Evolutionary conservation across 2,329 filamentous ascomycete species (phyloP).

Genomic region (Fusarium sp.): DNA sequence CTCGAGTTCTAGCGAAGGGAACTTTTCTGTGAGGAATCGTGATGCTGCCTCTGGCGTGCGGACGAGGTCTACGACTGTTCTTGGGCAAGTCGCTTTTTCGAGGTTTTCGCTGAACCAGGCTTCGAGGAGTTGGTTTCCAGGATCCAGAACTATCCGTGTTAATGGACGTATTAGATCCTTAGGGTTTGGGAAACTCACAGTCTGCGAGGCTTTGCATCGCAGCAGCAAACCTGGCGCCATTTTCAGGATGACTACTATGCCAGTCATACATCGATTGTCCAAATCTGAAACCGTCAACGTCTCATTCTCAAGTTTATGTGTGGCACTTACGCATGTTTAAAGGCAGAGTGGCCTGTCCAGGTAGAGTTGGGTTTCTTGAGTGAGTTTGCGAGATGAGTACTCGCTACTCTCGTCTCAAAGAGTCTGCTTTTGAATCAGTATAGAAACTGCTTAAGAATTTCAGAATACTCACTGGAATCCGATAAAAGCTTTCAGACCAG

Average conservation of each 20-base stretch:
- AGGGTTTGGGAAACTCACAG: constrained; percentile 50
- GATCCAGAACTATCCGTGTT: constrained; percentile 20
- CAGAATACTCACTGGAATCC: constrained; percentile 30
- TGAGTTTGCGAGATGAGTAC: constrained; percentile 33
- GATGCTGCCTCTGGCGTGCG: constrained; percentile 4
- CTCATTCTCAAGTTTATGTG: neutral
- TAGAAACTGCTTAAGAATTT: fast-evolving
- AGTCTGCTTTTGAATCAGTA: constrained; percentile 8
- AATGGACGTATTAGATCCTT: neutral
- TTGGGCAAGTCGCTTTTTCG: neutral
- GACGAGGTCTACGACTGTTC: constrained; percentile 14
- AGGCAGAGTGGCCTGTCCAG: constrained; percentile 36
- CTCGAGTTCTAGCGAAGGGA: constrained; percentile 1
- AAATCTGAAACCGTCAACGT: constrained; percentile 18
- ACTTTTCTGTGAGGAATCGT: constrained; percentile 17
- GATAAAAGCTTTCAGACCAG: constrained; percentile 27
- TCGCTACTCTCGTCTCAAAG: constrained; percentile 34
- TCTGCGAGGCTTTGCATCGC: constrained; percentile 29
- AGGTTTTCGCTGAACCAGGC: constrained; percentile 15
- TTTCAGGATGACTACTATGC: constrained; percentile 48
- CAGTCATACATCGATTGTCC: constrained; percentile 38
- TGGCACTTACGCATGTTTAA: constrained; percentile 31
- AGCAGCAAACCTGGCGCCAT: constrained; percentile 50
- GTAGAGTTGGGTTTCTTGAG: constrained; percentile 24
- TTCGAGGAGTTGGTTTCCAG: constrained; percentile 18